phyloP scores from a whole-genome alignment of 176 grass and related monocot species.

The Chloris gayana region DNA sequence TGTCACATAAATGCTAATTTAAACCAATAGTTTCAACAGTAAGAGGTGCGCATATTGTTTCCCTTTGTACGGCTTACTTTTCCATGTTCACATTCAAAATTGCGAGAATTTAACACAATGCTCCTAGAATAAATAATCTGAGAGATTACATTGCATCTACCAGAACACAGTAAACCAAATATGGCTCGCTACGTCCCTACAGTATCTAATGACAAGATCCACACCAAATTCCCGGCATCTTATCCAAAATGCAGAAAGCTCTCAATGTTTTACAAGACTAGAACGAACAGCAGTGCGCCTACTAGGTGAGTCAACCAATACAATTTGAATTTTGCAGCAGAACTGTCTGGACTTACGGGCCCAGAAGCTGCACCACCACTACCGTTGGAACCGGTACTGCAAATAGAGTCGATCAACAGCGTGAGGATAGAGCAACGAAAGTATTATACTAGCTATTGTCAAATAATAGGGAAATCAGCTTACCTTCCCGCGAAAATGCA shows the following conservation, averaged over 20 bases:
- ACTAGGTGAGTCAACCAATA: slow-evolving; percentile 33
- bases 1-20: not conserved
- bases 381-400: slow-evolving; percentile 64
- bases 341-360: slow-evolving; percentile 57
- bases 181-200: slow-evolving; percentile 37
- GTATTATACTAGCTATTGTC: not conserved
- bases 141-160: slow-evolving; percentile 41
- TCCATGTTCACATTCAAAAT: slow-evolving; percentile 35
- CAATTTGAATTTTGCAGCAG: slow-evolving; percentile 37
- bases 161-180: slow-evolving; percentile 23
- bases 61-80: not conserved
- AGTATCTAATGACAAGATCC: slow-evolving; percentile 43
- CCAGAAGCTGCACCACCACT: slow-evolving; percentile 58
- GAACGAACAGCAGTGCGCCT: slow-evolving; percentile 38
- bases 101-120: slow-evolving; percentile 14
- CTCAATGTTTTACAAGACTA: slow-evolving; percentile 61
- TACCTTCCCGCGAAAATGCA: slow-evolving; percentile 96
- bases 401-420: slow-evolving; percentile 22
- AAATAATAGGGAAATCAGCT: slow-evolving; percentile 5
- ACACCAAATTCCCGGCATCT: slow-evolving; percentile 42
- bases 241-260: slow-evolving; percentile 52
- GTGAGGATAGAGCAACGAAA: slow-evolving; percentile 28
- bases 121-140: slow-evolving; percentile 21
- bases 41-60: not conserved
- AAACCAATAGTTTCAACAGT: not conserved